Base-by-base conservation (phyloP, 805 yeast genomes). In the Wickerhamomyces rabaulensis region DNA sequence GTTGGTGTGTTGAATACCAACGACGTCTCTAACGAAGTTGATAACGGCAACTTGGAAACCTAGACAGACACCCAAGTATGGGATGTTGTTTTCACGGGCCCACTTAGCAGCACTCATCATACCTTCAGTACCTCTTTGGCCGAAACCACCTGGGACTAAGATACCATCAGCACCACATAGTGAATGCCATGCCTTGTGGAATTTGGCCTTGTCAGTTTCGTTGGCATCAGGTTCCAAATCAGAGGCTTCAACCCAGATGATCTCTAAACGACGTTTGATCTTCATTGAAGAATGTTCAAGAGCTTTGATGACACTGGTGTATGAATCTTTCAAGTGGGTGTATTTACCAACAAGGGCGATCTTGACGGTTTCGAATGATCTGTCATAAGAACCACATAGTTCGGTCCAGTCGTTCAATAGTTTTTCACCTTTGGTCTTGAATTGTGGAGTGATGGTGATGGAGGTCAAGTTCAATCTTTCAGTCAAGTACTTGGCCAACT, bases 111-210 rank as follows among this genome's bases (percentile, higher is more conserved):
- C 99, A 35, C 87, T 73, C 64, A 94, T 76, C 99, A 94, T 94
- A 59, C 99, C 99, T 71, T 94, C 98, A 49, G 89, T 88, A 70
- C 99, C 99, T 68, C 99, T 84, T 42, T 80, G 70, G 49, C 99
- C 99, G 63, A 94, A 94, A 1, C 99, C 99, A 64, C 99, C 99
- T 36, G 99, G 99, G 48, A 94, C 97, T 49, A 94, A 77, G 53
- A 94, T 86, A 68, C 99, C 98, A 67, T 94, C 96, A 22, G 98
- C 96, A 60, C 85, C 81, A 65, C 96, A 87, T 54, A 94, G 82
- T 56, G 76, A 73, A 60, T 89, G 92, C 99, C 99, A 94, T 44
- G 98, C 96, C 67, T 86, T 84, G 68, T 92, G 96, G 74, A 86
- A 91, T 58, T 80, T 79, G 47, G 83, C 80, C 69, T 89, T 86